A percentile compares a stretch with the other conserved stretches of the same genome.
Conservation (phyloP, 768 basidiomycete species). For the Dacryopinax primogenitus region DNA sequence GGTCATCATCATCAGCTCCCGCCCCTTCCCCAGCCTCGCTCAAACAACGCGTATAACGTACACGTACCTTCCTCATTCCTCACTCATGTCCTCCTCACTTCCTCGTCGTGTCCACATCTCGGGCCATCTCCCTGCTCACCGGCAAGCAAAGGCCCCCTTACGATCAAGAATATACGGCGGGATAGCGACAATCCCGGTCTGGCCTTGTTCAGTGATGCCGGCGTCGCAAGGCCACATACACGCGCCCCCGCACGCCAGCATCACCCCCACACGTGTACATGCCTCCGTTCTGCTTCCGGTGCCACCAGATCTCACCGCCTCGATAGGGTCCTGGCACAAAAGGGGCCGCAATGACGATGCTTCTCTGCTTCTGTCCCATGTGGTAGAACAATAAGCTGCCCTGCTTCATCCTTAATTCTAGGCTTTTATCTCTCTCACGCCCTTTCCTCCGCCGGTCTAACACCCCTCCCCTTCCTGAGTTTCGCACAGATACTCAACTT, state of each 20-base stretch:
- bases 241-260: conserved; percentile 1
- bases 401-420: not conserved
- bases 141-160: not conserved
- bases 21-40: not conserved
- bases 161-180: not conserved
- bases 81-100: not conserved
- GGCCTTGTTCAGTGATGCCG: conserved; percentile 4
- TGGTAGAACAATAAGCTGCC: not conserved
- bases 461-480: not conserved
- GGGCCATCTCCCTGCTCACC: not conserved
- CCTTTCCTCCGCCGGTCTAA: not conserved
- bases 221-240: not conserved
- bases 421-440: not conserved
- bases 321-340: not conserved
- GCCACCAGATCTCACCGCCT: not conserved
- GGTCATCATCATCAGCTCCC: not conserved
- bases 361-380: not conserved
- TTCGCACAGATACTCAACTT: not conserved
- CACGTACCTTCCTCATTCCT: not conserved
- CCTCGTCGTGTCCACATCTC: not conserved
- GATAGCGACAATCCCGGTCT: not conserved
- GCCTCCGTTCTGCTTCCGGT: not conserved
- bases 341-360: not conserved
- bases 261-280: not conserved
- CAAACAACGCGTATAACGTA: not conserved